Conservation (phyloP, 2,329 filamentous ascomycete genomes). For the Myrmaecium sp. region DNA sequence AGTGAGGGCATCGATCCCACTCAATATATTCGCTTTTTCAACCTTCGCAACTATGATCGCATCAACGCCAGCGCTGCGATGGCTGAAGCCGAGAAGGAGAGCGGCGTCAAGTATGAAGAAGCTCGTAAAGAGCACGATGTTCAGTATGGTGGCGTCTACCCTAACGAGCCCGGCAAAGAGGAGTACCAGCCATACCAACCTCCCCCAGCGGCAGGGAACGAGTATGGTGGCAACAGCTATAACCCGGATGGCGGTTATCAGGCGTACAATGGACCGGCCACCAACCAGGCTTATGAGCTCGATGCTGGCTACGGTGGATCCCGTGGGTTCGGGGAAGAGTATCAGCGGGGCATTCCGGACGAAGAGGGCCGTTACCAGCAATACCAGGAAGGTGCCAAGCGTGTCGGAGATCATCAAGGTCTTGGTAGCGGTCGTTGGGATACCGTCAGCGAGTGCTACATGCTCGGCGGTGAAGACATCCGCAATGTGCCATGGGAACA, state of each 20-base stretch:
- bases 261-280: background rate
- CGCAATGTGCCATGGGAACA: conserved; percentile 43
- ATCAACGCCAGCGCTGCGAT: conserved; percentile 55
- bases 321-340: conserved; percentile 5
- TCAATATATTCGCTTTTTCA: conserved; percentile 70
- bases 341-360: too few species aligned
- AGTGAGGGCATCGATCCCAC: conserved; percentile 51
- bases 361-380: conserved; percentile 38
- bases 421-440: conserved; percentile 47
- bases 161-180: conserved; percentile 16
- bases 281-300: conserved; percentile 9
- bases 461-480: conserved; percentile 59
- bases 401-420: conserved; percentile 29
- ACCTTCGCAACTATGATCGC: conserved; percentile 68
- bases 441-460: conserved; percentile 64
- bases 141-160: conserved; percentile 23
- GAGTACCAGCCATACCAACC: conserved; percentile 18
- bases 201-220: conserved; percentile 17
- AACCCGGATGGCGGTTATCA: conserved; percentile 3
- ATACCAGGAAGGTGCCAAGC: conserved; percentile 54
- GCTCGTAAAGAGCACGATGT: conserved; percentile 49
- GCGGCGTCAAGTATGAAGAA: conserved; percentile 51
- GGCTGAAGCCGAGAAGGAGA: conserved; percentile 40
- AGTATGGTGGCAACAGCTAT: conserved; percentile 8
- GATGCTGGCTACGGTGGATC: conserved; percentile 6